Evolutionary conservation across 2,329 filamentous ascomycete genomes (phyloP).

Genomic region (Xylaria sp.): DNA sequence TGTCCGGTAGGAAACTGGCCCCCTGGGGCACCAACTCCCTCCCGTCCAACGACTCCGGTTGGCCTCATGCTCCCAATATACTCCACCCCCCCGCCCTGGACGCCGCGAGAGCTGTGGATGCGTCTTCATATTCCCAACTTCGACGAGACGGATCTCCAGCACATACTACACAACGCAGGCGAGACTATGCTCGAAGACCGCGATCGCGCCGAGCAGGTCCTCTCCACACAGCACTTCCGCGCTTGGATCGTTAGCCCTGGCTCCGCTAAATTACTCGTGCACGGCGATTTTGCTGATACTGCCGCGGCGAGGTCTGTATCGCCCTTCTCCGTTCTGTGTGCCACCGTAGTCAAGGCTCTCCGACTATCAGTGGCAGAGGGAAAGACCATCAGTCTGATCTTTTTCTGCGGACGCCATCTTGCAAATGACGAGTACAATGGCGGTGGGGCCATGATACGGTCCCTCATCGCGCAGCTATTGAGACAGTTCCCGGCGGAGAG

Average conservation of each 20-base stretch:
- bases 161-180: slow-evolving; percentile 6
- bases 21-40: not conserved
- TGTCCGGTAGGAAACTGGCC: not conserved
- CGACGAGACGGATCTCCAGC: slow-evolving; percentile 20
- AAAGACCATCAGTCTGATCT: slow-evolving; percentile 19
- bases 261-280: slow-evolving; percentile 21
- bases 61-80: not conserved
- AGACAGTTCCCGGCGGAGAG: slow-evolving; percentile 11
- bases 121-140: slow-evolving; percentile 11
- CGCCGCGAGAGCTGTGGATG: slow-evolving; percentile 10
- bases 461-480: slow-evolving; percentile 20
- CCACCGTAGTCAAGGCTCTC: slow-evolving; percentile 11
- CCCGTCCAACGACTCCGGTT: not conserved
- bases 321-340: slow-evolving; percentile 25
- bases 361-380: slow-evolving; percentile 1
- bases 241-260: slow-evolving; percentile 14
- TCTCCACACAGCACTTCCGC: slow-evolving; percentile 11
- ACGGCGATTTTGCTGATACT: slow-evolving; percentile 22
- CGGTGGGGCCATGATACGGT: slow-evolving; percentile 25
- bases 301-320: slow-evolving; percentile 10
- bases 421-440: slow-evolving; percentile 9
- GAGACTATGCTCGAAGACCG: slow-evolving; percentile 19
- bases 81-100: not conserved
- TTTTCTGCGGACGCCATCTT: slow-evolving; percentile 30
- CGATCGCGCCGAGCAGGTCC: slow-evolving; percentile 18